Percentiles rank a stretch among this genome's conserved stretches.
These are phyloP conservation scores for Theobroma grandiflorum DNA, from an alignment of 441 rosid species.

Conservation along the genomic window DNA sequence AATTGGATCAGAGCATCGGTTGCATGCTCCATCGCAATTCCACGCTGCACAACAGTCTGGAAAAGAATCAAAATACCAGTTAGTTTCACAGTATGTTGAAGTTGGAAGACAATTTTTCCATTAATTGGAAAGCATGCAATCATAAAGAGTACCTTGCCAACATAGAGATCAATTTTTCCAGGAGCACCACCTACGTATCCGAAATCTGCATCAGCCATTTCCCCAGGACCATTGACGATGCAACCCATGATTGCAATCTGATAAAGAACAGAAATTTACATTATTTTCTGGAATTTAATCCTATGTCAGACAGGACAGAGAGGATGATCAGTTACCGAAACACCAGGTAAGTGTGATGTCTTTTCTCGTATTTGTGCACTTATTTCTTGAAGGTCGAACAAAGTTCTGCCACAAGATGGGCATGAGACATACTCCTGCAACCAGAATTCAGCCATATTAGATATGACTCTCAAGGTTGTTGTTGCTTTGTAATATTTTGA, in stretches of 20 bases:
- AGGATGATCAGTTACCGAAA: conserved; percentile 62
- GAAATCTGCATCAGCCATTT: conserved; percentile 99
- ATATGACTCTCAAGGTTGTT: not conserved
- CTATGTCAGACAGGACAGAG: conserved; percentile 15
- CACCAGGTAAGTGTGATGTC: conserved; percentile 97
- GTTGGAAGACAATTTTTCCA: not conserved
- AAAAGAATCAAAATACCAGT: conserved; percentile 19
- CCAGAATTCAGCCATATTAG: conserved; percentile 26
- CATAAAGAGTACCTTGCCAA: conserved; percentile 71
- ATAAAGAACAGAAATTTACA: not conserved
- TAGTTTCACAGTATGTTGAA: not conserved
- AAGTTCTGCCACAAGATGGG: conserved; percentile 99
- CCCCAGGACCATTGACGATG: conserved; percentile 99
- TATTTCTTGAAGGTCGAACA: conserved; percentile 95
- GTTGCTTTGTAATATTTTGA: not conserved
- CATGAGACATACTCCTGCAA: conserved; percentile 94
- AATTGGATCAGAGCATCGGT: conserved; percentile 90
- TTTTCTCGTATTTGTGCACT: conserved; percentile 93
- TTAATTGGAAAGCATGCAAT: not conserved
- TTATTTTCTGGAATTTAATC: not conserved
- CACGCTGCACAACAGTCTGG: conserved; percentile 96
- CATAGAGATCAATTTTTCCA: conserved; percentile 93
- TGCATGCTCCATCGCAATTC: conserved; percentile 85
- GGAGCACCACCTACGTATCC: conserved; percentile 98
- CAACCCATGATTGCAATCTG: conserved; percentile 99